phyloP scores from a whole-genome alignment of 495 filamentous ascomycete genomes.

The Hypoxylon crocopeplum region DNA sequence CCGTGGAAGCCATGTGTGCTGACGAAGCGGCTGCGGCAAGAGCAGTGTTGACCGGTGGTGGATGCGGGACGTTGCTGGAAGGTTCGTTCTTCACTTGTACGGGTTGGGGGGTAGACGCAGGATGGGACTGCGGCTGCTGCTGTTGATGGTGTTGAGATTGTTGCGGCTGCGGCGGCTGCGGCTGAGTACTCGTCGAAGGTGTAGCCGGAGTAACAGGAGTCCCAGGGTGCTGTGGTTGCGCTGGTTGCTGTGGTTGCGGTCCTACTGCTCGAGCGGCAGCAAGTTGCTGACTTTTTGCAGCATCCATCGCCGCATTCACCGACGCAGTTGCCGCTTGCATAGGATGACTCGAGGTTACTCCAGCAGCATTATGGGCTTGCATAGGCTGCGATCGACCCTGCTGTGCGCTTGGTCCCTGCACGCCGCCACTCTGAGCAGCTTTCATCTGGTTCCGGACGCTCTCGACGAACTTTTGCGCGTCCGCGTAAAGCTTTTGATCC shows the following conservation, averaged over 20 bases:
- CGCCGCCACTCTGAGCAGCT: constrained; percentile 13
- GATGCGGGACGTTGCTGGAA: constrained; percentile 43
- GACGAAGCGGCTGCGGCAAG: constrained; percentile 50
- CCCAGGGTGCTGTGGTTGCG: constrained; percentile 31
- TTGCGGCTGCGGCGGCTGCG: constrained; percentile 45
- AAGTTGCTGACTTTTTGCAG: constrained; percentile 59
- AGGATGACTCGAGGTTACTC: constrained; percentile 28
- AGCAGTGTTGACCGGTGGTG: constrained; percentile 55
- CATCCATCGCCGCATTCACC: constrained; percentile 59
- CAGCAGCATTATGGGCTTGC: constrained; percentile 21
- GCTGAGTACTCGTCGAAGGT: constrained; percentile 47
- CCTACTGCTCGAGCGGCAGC: constrained; percentile 41
- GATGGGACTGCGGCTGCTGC: neutral
- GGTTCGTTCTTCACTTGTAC: constrained; percentile 47
- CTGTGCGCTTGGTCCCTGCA: constrained; percentile 34
- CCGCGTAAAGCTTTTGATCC: constrained; percentile 42
- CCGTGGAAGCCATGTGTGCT: constrained; percentile 46
- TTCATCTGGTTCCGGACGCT: constrained; percentile 42
- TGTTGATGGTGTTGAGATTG: constrained; percentile 3
- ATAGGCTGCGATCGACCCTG: constrained; percentile 35
- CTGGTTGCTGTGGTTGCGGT: constrained; percentile 16
- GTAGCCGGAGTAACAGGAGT: constrained; percentile 45
- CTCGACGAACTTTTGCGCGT: constrained; percentile 44
- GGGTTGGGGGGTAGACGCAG: neutral
- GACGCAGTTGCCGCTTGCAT: constrained; percentile 39